phyloP scores from a whole-genome alignment of 2,329 filamentous ascomycete species.

The Ophiocordyceps sinensis region DNA sequence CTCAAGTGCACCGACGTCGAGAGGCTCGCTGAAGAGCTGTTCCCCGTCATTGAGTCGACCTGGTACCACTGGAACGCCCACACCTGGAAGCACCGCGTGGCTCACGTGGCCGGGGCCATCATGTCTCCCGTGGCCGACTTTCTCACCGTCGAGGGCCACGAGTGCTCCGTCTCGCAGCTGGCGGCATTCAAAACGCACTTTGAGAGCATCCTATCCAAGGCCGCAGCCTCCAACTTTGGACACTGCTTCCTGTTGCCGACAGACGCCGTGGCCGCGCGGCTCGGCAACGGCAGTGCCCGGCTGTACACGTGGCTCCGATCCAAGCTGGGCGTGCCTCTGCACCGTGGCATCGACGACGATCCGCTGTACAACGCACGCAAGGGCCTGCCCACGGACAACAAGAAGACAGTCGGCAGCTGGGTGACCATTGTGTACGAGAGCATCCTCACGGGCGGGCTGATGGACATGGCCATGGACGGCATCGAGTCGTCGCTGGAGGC shows the following conservation, averaged over 20 bases:
- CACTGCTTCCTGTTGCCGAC: constrained; percentile 10
- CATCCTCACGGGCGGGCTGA: constrained; percentile 7
- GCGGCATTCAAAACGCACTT: constrained; percentile 9
- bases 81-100: constrained; percentile 14
- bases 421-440: constrained; percentile 8
- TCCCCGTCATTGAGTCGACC: constrained; percentile 8
- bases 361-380: constrained; percentile 12
- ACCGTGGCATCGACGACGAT: constrained; percentile 17
- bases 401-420: constrained; percentile 12
- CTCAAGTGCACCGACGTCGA: neutral
- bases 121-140: constrained; percentile 14
- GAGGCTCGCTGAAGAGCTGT: constrained; percentile 1
- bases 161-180: constrained; percentile 11
- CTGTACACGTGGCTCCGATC: constrained; percentile 17
- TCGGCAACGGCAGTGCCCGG: constrained; percentile 15
- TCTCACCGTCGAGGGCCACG: constrained; percentile 6
- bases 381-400: constrained; percentile 8
- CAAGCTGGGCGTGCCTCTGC: constrained; percentile 12
- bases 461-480: constrained; percentile 14
- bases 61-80: constrained; percentile 13
- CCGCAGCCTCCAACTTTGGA: constrained; percentile 11
- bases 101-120: constrained; percentile 12
- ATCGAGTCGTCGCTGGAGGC: constrained; percentile 7
- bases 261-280: constrained; percentile 10
- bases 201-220: constrained; percentile 6